phyloP scores from a whole-genome alignment of 208 protist species.

The Crithidia brevicula region DNA sequence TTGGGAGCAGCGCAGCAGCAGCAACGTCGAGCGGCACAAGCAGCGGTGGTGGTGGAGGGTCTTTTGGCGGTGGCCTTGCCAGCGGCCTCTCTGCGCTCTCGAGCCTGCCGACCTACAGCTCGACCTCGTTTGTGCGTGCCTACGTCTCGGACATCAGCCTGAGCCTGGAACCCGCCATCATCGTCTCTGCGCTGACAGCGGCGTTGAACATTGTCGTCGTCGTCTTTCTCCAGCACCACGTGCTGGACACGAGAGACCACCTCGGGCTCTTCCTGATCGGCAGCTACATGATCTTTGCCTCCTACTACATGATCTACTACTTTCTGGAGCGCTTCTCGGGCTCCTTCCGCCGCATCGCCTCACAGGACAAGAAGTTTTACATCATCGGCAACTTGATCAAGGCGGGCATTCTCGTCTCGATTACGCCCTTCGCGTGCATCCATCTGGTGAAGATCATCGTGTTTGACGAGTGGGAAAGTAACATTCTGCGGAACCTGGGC shows the following conservation, averaged over 20 bases:
- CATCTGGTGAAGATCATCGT: conserved; percentile 87
- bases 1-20: not conserved
- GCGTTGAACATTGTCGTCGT: conserved; percentile 73
- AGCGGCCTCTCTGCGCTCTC: conserved; percentile 31
- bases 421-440: conserved; percentile 85
- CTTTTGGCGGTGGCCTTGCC: conserved; percentile 3
- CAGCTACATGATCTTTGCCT: conserved; percentile 86
- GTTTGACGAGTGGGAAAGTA: conserved; percentile 84
- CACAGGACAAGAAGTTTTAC: conserved; percentile 93
- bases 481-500: conserved; percentile 90
- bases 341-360: conserved; percentile 81
- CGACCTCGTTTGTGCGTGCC: conserved; percentile 84
- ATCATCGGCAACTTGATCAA: conserved; percentile 93
- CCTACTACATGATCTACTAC: conserved; percentile 92
- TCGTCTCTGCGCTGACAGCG: conserved; percentile 68
- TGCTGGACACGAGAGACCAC: conserved; percentile 87
- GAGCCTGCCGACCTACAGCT: conserved; percentile 69
- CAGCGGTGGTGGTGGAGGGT: conserved; percentile 1
- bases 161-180: conserved; percentile 65
- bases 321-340: conserved; percentile 78
- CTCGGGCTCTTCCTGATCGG: conserved; percentile 87
- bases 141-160: conserved; percentile 82
- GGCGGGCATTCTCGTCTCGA: conserved; percentile 85
- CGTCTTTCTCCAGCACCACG: conserved; percentile 83
- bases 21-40: conserved; percentile 1